These are phyloP conservation scores for Apophysomyces sp. DNA, from an alignment of 371 early-diverging fungal genomes.

Conservation along the genomic window DNA sequence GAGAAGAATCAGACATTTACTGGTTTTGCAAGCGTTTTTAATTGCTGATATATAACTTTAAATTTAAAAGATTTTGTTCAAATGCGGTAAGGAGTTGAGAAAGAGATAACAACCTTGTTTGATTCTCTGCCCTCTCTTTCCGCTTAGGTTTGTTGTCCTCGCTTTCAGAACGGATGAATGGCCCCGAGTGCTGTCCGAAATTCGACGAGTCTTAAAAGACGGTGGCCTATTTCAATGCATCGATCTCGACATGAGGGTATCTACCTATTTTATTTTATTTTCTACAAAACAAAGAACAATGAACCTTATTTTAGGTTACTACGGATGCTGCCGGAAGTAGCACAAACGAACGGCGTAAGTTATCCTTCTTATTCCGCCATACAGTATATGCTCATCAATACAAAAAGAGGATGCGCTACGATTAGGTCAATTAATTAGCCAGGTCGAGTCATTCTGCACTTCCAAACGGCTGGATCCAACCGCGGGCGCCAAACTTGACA, in stretches of 20 bases:
- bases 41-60: background rate
- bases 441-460: slow-evolving; percentile 28
- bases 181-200: slow-evolving; percentile 30
- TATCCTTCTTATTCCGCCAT: background rate
- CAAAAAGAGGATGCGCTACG: background rate
- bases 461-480: slow-evolving; percentile 24
- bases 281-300: background rate
- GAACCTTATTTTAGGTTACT: slow-evolving; percentile 1
- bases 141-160: slow-evolving; percentile 27
- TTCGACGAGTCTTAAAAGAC: slow-evolving; percentile 32
- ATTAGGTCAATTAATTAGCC: background rate
- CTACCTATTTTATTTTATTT: background rate
- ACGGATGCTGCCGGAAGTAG: slow-evolving; percentile 3
- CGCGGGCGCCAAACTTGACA: slow-evolving; percentile 31
- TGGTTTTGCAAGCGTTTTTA: background rate
- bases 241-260: slow-evolving; percentile 33
- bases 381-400: background rate
- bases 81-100: slow-evolving; percentile 16
- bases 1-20: background rate
- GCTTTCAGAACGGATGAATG: slow-evolving; percentile 37
- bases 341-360: background rate
- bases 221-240: slow-evolving; percentile 41
- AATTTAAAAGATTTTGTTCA: slow-evolving; percentile 29
- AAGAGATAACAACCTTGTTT: background rate
- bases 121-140: background rate